A percentile compares a stretch with the other conserved stretches of the same genome.
Conservation (phyloP, 768 basidiomycete species). For the Trametes gibbosa region DNA sequence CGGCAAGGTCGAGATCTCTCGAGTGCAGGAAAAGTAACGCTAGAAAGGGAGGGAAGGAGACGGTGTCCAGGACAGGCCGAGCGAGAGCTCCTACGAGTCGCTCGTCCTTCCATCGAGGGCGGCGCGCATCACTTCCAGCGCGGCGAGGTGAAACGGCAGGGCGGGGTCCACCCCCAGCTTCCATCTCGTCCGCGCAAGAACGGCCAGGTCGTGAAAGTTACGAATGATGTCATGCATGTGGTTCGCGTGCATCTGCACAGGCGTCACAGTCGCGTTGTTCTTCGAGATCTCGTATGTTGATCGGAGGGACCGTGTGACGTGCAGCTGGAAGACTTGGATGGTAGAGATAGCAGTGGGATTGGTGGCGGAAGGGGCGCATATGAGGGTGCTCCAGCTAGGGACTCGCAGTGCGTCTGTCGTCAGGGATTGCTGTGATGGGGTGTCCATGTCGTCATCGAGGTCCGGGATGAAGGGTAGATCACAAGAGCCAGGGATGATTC, state of each 20-base stretch:
- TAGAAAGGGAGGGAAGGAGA: not conserved
- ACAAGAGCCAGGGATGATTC: slow-evolving; percentile 39
- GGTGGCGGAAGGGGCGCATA: slow-evolving; percentile 50
- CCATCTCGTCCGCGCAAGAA: slow-evolving; percentile 55
- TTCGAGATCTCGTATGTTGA: slow-evolving; percentile 32
- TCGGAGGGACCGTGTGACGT: slow-evolving; percentile 41
- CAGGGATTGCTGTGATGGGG: slow-evolving; percentile 30
- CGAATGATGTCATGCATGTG: slow-evolving; percentile 54
- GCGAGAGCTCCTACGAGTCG: not conserved
- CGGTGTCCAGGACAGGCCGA: not conserved
- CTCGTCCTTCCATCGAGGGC: slow-evolving; percentile 30
- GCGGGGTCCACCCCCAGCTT: slow-evolving; percentile 47
- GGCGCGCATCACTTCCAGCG: slow-evolving; percentile 59
- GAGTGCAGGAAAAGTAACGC: too few relatives aligned
- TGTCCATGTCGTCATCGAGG: slow-evolving; percentile 29
- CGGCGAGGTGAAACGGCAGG: slow-evolving; percentile 74
- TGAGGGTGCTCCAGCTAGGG: slow-evolving; percentile 53
- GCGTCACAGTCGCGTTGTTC: not conserved
- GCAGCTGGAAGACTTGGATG: slow-evolving; percentile 63
- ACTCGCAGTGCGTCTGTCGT: slow-evolving; percentile 44
- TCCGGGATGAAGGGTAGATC: slow-evolving; percentile 25
- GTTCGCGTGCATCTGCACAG: slow-evolving; percentile 25
- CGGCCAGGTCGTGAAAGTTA: slow-evolving; percentile 68
- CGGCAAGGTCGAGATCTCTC: too few relatives aligned
- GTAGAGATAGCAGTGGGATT: slow-evolving; percentile 44